Percentiles rank a stretch among this genome's conserved stretches.
Conservation (phyloP, 257 asterid genomes). For the Gardenia jasminoides region DNA sequence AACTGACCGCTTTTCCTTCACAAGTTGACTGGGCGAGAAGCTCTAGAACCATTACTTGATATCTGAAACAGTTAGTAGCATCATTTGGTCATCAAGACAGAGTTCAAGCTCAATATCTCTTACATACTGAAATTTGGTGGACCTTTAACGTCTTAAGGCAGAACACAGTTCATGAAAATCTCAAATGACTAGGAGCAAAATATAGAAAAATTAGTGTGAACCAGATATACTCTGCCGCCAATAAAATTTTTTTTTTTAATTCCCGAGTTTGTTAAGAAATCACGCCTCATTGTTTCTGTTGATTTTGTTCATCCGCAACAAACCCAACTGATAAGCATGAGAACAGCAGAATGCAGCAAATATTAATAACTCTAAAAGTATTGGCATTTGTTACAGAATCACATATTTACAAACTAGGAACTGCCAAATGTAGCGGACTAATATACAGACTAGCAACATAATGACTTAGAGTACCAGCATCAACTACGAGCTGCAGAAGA, state of each 20-base stretch:
- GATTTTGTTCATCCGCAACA: not conserved
- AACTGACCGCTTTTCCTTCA: conserved; percentile 42
- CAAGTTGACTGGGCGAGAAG: conserved; percentile 62
- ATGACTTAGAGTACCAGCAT: not conserved
- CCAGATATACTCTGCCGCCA: not conserved
- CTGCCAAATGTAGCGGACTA: not conserved
- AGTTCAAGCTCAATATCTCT: not conserved
- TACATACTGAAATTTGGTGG: no score
- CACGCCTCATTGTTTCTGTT: not conserved
- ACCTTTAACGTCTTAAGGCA: not conserved
- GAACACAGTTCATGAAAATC: not conserved
- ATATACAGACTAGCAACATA: not conserved
- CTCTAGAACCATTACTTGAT: conserved; percentile 76
- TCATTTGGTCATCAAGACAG: not conserved
- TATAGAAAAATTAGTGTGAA: not conserved
- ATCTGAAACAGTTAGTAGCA: conserved; percentile 42
- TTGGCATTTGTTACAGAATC: not conserved
- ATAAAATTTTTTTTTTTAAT: not conserved
- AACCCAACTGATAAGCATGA: not conserved
- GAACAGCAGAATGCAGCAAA: not conserved
- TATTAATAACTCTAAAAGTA: not conserved
- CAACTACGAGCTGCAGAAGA: not conserved
- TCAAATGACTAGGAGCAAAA: conserved; percentile 1
- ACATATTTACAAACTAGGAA: not conserved
- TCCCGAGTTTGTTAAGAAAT: not conserved